Evolutionary conservation across 1,284 basidiomycete genomes (phyloP).

Genomic region (Chondrostereum purpureum): DNA sequence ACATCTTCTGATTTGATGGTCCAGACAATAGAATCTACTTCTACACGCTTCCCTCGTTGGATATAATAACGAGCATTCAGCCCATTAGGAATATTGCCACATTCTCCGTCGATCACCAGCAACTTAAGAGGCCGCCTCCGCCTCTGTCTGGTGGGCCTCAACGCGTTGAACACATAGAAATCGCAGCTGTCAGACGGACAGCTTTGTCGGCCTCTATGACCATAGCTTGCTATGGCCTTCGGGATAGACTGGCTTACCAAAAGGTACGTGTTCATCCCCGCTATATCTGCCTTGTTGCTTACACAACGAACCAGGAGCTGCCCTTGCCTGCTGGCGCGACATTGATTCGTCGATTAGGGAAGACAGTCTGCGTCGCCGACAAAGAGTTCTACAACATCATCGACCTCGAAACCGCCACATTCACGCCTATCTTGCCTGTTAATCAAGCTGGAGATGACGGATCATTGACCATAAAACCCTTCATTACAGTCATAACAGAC

Average conservation of each 20-base stretch:
- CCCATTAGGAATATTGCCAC: conserved; percentile 74
- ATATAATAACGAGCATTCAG: conserved; percentile 65
- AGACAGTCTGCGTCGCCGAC: conserved; percentile 71
- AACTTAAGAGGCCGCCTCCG: conserved; percentile 50
- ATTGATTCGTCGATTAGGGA: conserved; percentile 59
- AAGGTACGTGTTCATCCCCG: conserved; percentile 41
- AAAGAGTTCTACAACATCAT: conserved; percentile 69
- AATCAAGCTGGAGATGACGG: conserved; percentile 49
- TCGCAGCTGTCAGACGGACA: conserved; percentile 72
- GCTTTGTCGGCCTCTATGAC: conserved; percentile 37
- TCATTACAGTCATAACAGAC: conserved; percentile 67
- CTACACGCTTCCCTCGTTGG: conserved; percentile 73
- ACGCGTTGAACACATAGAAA: conserved; percentile 55
- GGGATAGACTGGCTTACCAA: conserved; percentile 51
- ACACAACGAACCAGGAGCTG: conserved; percentile 58
- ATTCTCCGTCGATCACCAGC: conserved; percentile 77
- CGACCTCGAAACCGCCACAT: conserved; percentile 61
- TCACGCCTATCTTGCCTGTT: conserved; percentile 71
- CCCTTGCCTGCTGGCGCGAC: conserved; percentile 62
- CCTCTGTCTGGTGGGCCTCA: conserved; percentile 30
- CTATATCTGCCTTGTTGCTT: not conserved
- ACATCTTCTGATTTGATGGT: not conserved
- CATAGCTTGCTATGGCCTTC: conserved; percentile 52
- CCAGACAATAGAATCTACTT: conserved; percentile 76
- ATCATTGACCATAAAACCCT: conserved; percentile 50